Percentiles rank a stretch among this genome's conserved stretches.
Evolutionary conservation across 148 eudicot genomes (phyloP).

Genomic region (Euryodendron excelsum): DNA sequence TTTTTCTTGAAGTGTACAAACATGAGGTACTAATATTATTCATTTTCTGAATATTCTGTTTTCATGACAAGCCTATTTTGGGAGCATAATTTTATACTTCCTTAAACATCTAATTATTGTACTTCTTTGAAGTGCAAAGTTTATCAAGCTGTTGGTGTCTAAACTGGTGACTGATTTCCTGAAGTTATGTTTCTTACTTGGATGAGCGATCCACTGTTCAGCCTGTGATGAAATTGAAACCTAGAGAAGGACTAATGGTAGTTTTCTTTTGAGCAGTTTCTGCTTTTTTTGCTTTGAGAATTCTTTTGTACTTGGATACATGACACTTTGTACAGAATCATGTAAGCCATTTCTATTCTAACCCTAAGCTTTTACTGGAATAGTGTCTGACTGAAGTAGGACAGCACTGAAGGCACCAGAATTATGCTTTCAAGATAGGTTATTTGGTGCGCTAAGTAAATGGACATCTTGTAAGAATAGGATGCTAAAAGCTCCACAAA

Average conservation of each 20-base stretch:
- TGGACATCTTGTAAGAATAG: background rate
- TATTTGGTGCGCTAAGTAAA: background rate
- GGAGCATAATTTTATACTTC: background rate
- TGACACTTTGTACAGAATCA: background rate
- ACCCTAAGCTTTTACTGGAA: background rate
- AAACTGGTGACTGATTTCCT: background rate
- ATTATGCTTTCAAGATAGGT: background rate
- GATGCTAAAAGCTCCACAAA: background rate
- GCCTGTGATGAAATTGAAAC: background rate
- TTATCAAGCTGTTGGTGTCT: background rate
- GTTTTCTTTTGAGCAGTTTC: background rate
- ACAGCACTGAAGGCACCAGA: background rate
- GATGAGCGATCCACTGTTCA: background rate
- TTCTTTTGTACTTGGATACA: background rate
- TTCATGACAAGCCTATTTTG: background rate
- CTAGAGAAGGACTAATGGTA: background rate
- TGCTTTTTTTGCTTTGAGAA: background rate
- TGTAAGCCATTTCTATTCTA: background rate
- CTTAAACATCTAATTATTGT: background rate
- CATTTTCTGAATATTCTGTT: background rate
- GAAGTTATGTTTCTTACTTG: background rate
- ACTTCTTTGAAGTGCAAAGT: background rate
- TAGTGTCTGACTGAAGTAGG: background rate
- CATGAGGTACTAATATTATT: conserved; percentile 60
- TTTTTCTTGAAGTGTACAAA: conserved; percentile 77